phyloP scores from a whole-genome alignment of 2,329 filamentous ascomycete species.

The Aspergillus glaucus region DNA sequence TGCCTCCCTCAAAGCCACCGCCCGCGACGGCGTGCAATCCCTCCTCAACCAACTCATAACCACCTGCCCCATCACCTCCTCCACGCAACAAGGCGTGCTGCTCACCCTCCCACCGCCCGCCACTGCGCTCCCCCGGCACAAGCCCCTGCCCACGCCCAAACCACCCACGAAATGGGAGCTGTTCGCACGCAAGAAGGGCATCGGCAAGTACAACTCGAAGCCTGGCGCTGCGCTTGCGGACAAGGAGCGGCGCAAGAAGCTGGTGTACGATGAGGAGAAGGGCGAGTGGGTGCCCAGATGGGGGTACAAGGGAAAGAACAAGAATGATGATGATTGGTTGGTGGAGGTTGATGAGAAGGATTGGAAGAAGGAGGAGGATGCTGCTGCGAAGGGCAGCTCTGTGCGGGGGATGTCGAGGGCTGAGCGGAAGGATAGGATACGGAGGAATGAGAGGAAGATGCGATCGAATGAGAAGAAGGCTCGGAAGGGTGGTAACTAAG shows the following conservation, averaged over 20 bases:
- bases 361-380: slow-evolving; percentile 60
- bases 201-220: slow-evolving; percentile 70
- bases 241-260: slow-evolving; percentile 58
- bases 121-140: slow-evolving; percentile 78
- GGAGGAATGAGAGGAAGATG: slow-evolving; percentile 58
- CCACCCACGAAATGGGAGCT: slow-evolving; percentile 88
- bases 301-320: slow-evolving; percentile 89
- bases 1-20: slow-evolving; percentile 61
- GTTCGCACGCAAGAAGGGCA: slow-evolving; percentile 95
- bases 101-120: slow-evolving; percentile 66
- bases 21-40: slow-evolving; percentile 83
- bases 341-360: slow-evolving; percentile 82
- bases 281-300: slow-evolving; percentile 91
- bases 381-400: slow-evolving; percentile 52
- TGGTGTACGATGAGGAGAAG: slow-evolving; percentile 75
- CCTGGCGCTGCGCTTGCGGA: slow-evolving; percentile 54
- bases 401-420: slow-evolving; percentile 60
- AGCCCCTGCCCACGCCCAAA: slow-evolving; percentile 77
- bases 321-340: slow-evolving; percentile 79
- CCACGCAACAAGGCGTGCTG: slow-evolving; percentile 61
- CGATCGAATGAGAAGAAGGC: slow-evolving; percentile 57
- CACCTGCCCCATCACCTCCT: slow-evolving; percentile 71
- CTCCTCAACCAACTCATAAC: slow-evolving; percentile 92
- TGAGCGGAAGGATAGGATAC: slow-evolving; percentile 63
- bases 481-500: slow-evolving; percentile 20